Evolutionary conservation across 2,329 filamentous ascomycete species (phyloP), one percentile per base, ranked within the genome.

Genomic region (Berkeleyomyces basicola): DNA sequence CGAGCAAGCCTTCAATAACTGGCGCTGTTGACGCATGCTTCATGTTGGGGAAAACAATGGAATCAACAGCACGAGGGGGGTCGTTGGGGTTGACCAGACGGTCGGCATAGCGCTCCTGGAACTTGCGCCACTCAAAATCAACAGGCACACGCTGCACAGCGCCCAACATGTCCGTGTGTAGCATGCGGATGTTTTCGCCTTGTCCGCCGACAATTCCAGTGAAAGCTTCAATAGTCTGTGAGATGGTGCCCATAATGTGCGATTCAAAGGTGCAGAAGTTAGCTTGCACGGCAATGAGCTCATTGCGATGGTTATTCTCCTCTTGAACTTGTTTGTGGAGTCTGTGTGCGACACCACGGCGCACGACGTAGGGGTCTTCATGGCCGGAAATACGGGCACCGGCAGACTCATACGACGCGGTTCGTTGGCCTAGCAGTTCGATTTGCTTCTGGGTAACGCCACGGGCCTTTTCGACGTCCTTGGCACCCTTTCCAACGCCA

Each of bases 261-360:
- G 84, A 79, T 74, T 99, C 93, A 68, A 97, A 99, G 44, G 84
- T 79, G 63, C 86, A 79, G 71, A 97, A 96, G 72, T 89, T 89
- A 75, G 87, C 85, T 75, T 99, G 93, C n/a, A 96, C 87, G 7
- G 86, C 82, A 66, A 99, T 81, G 63, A 97, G 81, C 71, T 99
- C 93, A 71, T 95, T 89, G 67, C 86, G 84, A 75, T 95, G 92
- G 77, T 91, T 95, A 79, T 99, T 99, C 77, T 99, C 93, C 71
- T 96, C 90, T 57, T 89, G 78, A 43, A 97, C 82, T 76, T 99
- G 93, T 77, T 88, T 92, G 79, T 89, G 85, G 62, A 99, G 78
- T 51, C 90, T 85, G 76, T 96, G 82, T 67, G 88, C 76, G 64
- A 96, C 84, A 65, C 88, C 88, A 40, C 92, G 85, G 69, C 86